Conservation (phyloP, 345 rosid species). For the Lepidium didymum region DNA sequence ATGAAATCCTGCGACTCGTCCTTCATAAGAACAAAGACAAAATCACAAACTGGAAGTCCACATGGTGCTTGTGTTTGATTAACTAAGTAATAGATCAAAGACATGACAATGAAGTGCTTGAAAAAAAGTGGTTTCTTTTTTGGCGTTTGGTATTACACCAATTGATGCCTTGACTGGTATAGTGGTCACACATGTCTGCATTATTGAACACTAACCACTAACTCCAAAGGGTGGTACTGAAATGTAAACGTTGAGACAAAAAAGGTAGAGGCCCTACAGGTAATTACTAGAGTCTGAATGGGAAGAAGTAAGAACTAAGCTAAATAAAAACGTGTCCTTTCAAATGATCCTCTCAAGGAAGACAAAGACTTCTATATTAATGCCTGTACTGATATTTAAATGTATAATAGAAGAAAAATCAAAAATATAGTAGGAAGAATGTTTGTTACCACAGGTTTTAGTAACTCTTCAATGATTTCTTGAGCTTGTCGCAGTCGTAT, state of each 20-base stretch:
- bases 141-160: slow-evolving; percentile 12
- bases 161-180: slow-evolving; percentile 6
- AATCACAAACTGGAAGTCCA: background rate
- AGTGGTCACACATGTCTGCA: slow-evolving; percentile 26
- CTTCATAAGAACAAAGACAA: slow-evolving; percentile 32
- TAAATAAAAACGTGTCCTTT: slow-evolving; percentile 17
- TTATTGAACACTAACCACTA: slow-evolving; percentile 22
- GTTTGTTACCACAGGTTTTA: slow-evolving; percentile 76
- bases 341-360: background rate
- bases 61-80: background rate
- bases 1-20: slow-evolving; percentile 94
- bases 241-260: slow-evolving; percentile 13
- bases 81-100: slow-evolving; percentile 6
- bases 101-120: background rate
- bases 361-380: background rate
- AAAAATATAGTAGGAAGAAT: no score
- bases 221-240: slow-evolving; percentile 19
- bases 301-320: slow-evolving; percentile 2
- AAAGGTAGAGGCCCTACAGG: slow-evolving; percentile 18
- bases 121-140: background rate
- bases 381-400: background rate
- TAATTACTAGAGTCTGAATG: slow-evolving; percentile 12
- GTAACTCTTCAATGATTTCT: slow-evolving; percentile 84
- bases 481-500: slow-evolving; percentile 66
- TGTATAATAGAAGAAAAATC: background rate